Evolutionary conservation across 2,329 filamentous ascomycete genomes (phyloP), one percentile per base, ranked within the genome.

Genomic region (Fusarium sp.): DNA sequence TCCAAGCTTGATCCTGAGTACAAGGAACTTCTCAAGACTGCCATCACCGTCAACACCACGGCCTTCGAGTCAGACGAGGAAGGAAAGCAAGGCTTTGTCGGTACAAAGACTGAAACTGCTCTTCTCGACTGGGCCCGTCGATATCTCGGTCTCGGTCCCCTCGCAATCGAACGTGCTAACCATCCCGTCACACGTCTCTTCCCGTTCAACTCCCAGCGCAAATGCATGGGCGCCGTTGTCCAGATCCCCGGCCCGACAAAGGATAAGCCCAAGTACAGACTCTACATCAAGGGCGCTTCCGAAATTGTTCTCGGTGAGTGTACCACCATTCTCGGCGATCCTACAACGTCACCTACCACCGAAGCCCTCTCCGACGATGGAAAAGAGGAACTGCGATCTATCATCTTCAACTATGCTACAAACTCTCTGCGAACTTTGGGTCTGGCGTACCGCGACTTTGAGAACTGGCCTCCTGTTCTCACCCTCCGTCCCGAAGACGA

Each of bases 371-470:
- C 78, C 6, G 73, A 73, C 4, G 84, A 83, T 21, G 88, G 90
- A 69, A 86, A 87, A 43, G 85, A 90, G 38, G 85, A 84, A 0
- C 79, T 92, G 23, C 83, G 84, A 43, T 79, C 83, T 19, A 80
- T 88, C 56, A 92, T 92, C 73, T 86, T 88, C 44, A 82, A 85
- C 6, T 92, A 92, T 72, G 90, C 90, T 12, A 86, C 85, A 9
- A 85, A 89, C 32, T 94, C 92, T 12, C 87, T 95, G 11, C 90
- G 93, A 60, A 94, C 92, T 4, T 93, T 95, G 60, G 92, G 88
- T 37, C 85, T 95, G 69, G 86, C 93, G 13, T 94, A 93, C 81
- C 88, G 89, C 52, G 93, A 95, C 73, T 94, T 92, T 69, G 86
- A 90, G 44, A 84, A 83, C 59, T 94, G 92, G 92, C 93, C 93